Base-by-base conservation (phyloP, 2,329 filamentous ascomycete species). In the Sarocladiaceae sp. region DNA sequence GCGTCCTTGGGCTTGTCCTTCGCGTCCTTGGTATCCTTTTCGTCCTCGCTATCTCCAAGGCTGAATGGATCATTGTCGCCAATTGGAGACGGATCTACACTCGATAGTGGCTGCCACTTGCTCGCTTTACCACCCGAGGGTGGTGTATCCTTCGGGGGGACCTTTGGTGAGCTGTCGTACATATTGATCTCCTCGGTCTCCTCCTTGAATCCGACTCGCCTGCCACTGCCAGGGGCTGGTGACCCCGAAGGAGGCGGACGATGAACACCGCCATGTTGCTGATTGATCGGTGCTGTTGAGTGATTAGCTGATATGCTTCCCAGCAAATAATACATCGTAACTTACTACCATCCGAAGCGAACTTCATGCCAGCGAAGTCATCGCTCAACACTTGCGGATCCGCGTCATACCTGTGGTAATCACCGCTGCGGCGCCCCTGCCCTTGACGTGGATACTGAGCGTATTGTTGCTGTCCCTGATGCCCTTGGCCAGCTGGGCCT, bases 31-130 rank as follows among this genome's bases (percentile, higher is more conserved):
- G 50, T 40, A 27, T 66, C 43, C 66, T 89, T 93, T 64, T 98
- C 93, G 53, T 95, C 90, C 53, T 97, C 91, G 57, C 88, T 95
- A 55, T 97, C 91, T 4, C 93, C 93, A 12, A 98, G 75, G 57
- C 89, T 96, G 67, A 98, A 98, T 0, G 93, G 93, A 58, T 98
- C 93, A 55, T 95, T 91, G 54, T 97, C 89, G 11, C 78, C 75
- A 49, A 95, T 85, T 12, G 91, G 90, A 50, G 79, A 83, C 1
- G 90, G 88, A 41, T 94, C 51, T 12, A 96, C 81, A 0, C 83
- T 76, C 11, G 90, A 88, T 54, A 98, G 70, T 9, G 93, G 91
- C 64, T 98, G 91, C 93, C 93, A 98, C 69, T 98, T 98, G 76
- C 90, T 96, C 35, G 78, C 66, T 68, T 89, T 93, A 52, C 69